Evolutionary conservation across 306 rosid species (phyloP), one percentile per base, ranked within the genome.

Genomic region (Dalbergia oliveri): DNA sequence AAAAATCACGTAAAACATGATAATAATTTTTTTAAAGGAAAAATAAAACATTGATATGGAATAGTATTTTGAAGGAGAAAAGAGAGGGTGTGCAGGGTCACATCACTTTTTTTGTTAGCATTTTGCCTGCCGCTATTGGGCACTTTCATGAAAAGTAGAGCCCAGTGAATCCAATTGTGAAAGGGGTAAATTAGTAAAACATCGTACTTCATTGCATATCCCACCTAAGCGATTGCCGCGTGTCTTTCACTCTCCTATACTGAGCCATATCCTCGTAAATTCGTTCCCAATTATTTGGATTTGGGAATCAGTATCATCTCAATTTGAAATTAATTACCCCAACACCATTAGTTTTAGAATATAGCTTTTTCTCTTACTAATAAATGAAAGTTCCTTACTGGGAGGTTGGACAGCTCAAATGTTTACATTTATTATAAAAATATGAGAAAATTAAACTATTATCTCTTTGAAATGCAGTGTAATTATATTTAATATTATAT

Each of bases 121-220:
- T 72, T 83, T 78, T 83, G 83, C 80, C 83, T 83, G 86, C 80
- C 77, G 73, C 80, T 83, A 59, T 67, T 73, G 77, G 77, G 77
- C 72, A 78, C 80, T 83, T 50, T 78, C 77, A 83, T 83, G 67
- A 78, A 83, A 83, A 78, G 83, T 66, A 78, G 86, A 51, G 86
- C 86, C 86, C 72, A 77, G 66, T 72, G 83, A 83, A 72, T 76
- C 74, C 70, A 71, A 71, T 4, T 14, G 57, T 60, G 61, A 54
- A n/a, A 70, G 39, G 72, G 79, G 66, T 66, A 73, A 73, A 23
- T 73, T 37, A 49, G 87, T 78, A 73, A 78, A 75, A 63, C 58
- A 6, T 6, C 3, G 4, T 21, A 41, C 43, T 39, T 16, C 37
- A 9, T 7, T 5, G 35, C 39, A 2, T 15, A 43, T 10, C 47